phyloP scores from a whole-genome alignment of 1,284 basidiomycete species.

The Ustilago bromivora region DNA sequence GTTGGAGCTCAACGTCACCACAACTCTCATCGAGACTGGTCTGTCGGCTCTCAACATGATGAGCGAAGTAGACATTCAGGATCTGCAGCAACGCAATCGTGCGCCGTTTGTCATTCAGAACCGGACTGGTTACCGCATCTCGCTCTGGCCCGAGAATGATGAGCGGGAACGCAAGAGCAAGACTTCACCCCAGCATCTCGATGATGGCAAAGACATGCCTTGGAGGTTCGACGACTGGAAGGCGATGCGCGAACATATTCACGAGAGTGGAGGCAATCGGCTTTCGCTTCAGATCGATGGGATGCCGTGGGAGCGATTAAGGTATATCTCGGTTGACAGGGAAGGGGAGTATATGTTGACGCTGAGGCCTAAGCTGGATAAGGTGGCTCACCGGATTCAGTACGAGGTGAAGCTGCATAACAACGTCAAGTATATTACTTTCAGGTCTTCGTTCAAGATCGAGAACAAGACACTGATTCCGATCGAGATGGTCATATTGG shows the following conservation, averaged over 20 bases:
- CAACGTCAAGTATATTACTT: conserved; percentile 94
- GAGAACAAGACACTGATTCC: conserved; percentile 94
- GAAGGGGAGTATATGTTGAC: conserved; percentile 93
- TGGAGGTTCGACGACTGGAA: conserved; percentile 99
- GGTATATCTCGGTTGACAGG: conserved; percentile 89
- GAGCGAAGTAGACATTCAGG: conserved; percentile 74
- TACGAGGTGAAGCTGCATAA: conserved; percentile 91
- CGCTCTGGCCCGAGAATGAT: conserved; percentile 72
- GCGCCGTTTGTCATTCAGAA: conserved; percentile 95
- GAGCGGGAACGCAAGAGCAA: conserved; percentile 71
- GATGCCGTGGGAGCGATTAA: conserved; percentile 90
- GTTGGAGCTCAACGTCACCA: conserved; percentile 92
- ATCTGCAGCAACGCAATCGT: conserved; percentile 74
- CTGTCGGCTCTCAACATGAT: conserved; percentile 79
- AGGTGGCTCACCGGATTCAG: conserved; percentile 83
- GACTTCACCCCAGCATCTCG: conserved; percentile 69
- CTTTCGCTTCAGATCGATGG: conserved; percentile 78
- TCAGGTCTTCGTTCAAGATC: conserved; percentile 92
- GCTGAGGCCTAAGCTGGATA: conserved; percentile 82
- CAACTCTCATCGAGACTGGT: conserved; percentile 88
- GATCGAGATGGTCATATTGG: conserved; percentile 89
- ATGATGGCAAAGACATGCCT: conserved; percentile 82
- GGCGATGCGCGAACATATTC: conserved; percentile 80
- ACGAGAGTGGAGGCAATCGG: conserved; percentile 59
- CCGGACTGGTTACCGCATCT: conserved; percentile 79